A percentile compares a stretch with the other conserved stretches of the same genome.
phyloP scores from a whole-genome alignment of 2,329 filamentous ascomycete genomes.

The Colletotrichum eleusines region DNA sequence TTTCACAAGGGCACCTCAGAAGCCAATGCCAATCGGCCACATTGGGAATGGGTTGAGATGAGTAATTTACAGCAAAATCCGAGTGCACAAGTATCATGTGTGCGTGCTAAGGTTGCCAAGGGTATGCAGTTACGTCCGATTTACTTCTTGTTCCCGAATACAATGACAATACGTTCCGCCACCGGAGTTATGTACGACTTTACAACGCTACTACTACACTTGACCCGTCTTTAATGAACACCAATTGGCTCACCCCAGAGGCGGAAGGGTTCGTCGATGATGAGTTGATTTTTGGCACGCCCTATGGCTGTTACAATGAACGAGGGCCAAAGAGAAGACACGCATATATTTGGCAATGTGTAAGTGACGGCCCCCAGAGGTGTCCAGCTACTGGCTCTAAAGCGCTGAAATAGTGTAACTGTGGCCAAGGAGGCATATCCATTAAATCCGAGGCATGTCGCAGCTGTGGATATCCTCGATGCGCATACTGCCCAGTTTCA shows the following conservation, averaged over 20 bases:
- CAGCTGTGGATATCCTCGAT: neutral
- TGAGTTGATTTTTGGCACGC: neutral
- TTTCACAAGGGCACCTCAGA: neutral
- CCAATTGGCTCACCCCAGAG: neutral
- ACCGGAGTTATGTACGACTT: neutral
- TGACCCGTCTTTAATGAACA: too few species aligned
- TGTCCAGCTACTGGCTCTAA: neutral
- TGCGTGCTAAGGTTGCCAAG: neutral
- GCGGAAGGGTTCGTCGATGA: neutral
- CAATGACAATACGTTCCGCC: neutral
- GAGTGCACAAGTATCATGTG: too few species aligned
- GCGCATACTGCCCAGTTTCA: constrained; percentile 2
- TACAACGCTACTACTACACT: neutral
- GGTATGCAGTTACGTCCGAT: neutral
- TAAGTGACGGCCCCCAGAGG: neutral
- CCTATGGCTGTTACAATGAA: neutral
- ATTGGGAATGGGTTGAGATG: neutral
- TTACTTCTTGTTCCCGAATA: neutral
- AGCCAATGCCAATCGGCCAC: neutral
- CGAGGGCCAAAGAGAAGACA: neutral
- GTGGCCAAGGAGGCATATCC: neutral
- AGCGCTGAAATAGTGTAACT: neutral
- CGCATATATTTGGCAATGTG: neutral
- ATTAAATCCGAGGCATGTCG: neutral
- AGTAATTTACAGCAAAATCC: neutral